Percentiles rank a stretch among this genome's conserved stretches.
phyloP scores from a whole-genome alignment of 2,329 filamentous ascomycete species.

The Fusarium coicis region DNA sequence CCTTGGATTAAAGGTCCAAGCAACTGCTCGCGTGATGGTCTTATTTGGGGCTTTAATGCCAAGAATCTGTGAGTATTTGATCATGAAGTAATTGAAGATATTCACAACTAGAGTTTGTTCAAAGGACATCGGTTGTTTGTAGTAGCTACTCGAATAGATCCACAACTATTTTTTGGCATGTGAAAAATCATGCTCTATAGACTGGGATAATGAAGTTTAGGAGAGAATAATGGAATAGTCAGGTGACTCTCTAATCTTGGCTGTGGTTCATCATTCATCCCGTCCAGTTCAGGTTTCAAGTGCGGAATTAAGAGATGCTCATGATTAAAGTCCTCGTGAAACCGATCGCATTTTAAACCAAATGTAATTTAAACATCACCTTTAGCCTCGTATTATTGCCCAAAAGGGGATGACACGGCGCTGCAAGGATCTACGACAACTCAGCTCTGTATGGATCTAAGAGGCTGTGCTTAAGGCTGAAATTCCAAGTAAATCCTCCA shows the following conservation, averaged over 20 bases:
- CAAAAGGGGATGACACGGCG: neutral
- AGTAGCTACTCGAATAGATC: neutral
- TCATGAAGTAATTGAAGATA: neutral
- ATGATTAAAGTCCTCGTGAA: neutral
- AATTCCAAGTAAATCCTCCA: neutral
- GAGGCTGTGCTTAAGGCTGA: constrained; percentile 13
- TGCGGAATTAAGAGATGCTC: neutral
- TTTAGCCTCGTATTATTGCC: neutral
- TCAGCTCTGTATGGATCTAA: constrained; percentile 3
- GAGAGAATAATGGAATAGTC: neutral
- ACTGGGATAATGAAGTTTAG: accelerated
- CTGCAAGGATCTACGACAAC: neutral
- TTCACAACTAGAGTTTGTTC: neutral
- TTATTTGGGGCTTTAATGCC: neutral
- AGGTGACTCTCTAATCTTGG: neutral
- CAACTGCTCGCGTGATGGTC: neutral
- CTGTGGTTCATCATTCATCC: neutral
- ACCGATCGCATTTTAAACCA: neutral
- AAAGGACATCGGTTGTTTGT: neutral
- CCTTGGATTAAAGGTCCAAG: neutral
- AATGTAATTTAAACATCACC: neutral
- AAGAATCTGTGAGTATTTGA: neutral
- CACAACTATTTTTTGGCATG: neutral
- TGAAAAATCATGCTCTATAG: accelerated
- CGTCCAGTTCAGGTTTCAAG: neutral